Evolutionary conservation across 2,329 filamentous ascomycete genomes (phyloP), one percentile per base, ranked within the genome.

Genomic region (Zymoseptoria tritici): DNA sequence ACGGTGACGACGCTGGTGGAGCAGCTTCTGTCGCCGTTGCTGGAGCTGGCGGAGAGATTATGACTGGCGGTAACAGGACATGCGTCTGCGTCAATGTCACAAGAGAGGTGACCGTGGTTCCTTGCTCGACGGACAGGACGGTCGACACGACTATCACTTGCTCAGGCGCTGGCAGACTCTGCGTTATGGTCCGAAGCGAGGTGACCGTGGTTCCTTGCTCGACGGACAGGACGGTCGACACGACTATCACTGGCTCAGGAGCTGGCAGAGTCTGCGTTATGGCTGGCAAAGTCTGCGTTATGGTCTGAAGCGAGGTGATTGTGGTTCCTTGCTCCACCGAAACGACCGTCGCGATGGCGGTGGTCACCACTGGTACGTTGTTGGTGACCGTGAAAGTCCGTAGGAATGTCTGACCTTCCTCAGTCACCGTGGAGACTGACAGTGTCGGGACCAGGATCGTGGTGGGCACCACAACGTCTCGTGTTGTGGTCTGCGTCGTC

Each of bases 1-100:
- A n/a, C 9, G 50, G 36, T 20, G 54, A 21, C 2, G 57, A 36
- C 16, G 24, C 19, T 22, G 49, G 29, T 22, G 49, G 20, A n/a
- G 26, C 24, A n/a, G 26, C 24, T n/a, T 31, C 56, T 5, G 55
- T 24, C 16, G 42, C 50, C 4, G 58, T 36, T 4, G 22, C 16
- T 46, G 52, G 57, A 13, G 54, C 53, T 29, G 53, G 55, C 20
- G 24, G 50, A 2, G 58, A 60, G 20, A 31, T n/a, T 9, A 56
- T 36, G 9, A 52, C 51, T 21, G 54, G 26, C 4, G 60, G 20
- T 13, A 57, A 56, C 6, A 22, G 21, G 24, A 4, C 11, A n/a
- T 2, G 22, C 19, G 29, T n/a, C 4, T 19, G n/a, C 19, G 54
- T 56, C 8, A 56, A 11, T 19, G 54, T 56, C 7, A 21, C 20